Evolutionary conservation across 805 yeast species (phyloP).

Genomic region (Kuraishia piskuri): DNA sequence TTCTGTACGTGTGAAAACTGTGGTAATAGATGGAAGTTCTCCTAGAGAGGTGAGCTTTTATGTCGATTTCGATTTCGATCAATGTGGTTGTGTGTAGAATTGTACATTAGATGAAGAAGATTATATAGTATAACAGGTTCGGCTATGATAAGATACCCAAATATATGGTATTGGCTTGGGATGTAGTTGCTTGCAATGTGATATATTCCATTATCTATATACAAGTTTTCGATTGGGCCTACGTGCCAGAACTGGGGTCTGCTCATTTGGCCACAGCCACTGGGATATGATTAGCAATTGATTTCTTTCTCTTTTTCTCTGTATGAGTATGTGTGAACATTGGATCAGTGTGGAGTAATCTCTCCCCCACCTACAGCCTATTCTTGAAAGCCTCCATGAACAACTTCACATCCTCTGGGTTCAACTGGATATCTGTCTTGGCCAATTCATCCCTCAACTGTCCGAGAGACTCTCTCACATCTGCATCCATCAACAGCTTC

Average conservation of each 20-base stretch:
- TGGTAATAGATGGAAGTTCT: conserved; percentile 97
- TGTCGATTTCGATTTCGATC: neutral
- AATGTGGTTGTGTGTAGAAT: neutral
- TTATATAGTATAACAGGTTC: no score
- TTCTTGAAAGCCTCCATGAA: conserved; percentile 9
- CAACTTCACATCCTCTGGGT: conserved; percentile 16
- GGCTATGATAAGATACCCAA: no score
- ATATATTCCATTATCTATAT: no score
- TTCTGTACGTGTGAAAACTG: conserved; percentile 97
- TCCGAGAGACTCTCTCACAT: conserved; percentile 15
- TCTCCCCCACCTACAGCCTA: neutral
- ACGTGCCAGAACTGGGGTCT: no score
- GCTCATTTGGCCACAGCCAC: no score
- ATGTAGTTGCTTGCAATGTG: no score
- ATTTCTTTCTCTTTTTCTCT: no score
- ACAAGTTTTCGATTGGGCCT: no score
- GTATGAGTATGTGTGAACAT: no score
- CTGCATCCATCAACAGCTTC: conserved; percentile 18
- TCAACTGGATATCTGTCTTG: conserved; percentile 15
- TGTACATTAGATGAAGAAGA: neutral
- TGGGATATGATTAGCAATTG: no score
- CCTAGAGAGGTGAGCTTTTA: conserved; percentile 26
- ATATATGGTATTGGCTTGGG: no score
- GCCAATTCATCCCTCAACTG: conserved; percentile 15
- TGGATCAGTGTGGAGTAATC: no score